phyloP scores from a whole-genome alignment of 306 rosid genomes.

The Hippophae tibetana region DNA sequence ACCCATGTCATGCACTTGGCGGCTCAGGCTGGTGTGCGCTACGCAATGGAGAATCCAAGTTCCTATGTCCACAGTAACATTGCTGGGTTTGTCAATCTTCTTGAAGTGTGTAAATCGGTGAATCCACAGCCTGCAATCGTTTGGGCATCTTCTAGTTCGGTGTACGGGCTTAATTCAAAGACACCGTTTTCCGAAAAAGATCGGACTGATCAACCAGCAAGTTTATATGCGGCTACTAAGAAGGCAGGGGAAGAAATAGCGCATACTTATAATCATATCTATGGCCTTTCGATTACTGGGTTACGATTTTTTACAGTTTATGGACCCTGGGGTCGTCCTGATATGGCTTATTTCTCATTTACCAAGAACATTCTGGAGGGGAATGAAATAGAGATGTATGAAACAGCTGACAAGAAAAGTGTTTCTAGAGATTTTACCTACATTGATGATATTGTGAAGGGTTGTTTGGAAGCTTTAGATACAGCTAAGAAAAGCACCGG shows the following conservation, averaged over 20 bases:
- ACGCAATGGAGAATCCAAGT: slow-evolving; percentile 73
- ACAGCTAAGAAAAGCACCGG: slow-evolving; percentile 81
- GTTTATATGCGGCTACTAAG: slow-evolving; percentile 73
- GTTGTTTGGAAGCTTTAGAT: slow-evolving; percentile 71
- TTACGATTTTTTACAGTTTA: slow-evolving; percentile 74
- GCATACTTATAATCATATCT: slow-evolving; percentile 64
- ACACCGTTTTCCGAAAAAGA: slow-evolving; percentile 75
- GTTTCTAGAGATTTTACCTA: slow-evolving; percentile 84
- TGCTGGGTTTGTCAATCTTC: slow-evolving; percentile 66
- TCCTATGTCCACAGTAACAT: slow-evolving; percentile 68
- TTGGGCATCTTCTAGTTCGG: slow-evolving; percentile 86
- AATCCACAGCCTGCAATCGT: slow-evolving; percentile 66
- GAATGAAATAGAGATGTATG: slow-evolving; percentile 49
- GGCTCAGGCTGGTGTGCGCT: slow-evolving; percentile 82
- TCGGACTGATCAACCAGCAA: slow-evolving; percentile 74
- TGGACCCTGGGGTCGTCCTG: slow-evolving; percentile 97
- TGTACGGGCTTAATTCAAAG: slow-evolving; percentile 77
- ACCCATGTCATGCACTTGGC: slow-evolving; percentile 83
- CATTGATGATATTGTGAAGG: slow-evolving; percentile 74
- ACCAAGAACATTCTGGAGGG: slow-evolving; percentile 69
- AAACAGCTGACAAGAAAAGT: slow-evolving; percentile 54
- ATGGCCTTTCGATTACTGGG: slow-evolving; percentile 75
- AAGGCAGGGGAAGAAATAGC: slow-evolving; percentile 85
- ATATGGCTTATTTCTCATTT: slow-evolving; percentile 81
- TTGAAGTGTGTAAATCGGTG: slow-evolving; percentile 58